Evolutionary conservation across 129 eudicot genomes (phyloP).

Genomic region (Pittosporum tobira): DNA sequence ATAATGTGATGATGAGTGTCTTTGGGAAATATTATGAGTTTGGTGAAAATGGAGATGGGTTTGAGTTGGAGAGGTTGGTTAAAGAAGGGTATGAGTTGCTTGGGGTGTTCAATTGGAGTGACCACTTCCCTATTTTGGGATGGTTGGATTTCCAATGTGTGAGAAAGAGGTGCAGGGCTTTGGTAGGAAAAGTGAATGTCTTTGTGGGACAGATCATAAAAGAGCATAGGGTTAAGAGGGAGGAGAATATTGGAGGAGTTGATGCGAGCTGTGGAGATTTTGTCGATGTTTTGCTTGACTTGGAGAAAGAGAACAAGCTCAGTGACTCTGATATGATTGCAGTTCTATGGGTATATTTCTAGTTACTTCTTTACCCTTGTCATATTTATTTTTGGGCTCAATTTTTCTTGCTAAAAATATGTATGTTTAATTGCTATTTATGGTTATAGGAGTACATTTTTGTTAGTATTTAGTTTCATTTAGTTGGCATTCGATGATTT

Average conservation of each 20-base stretch:
- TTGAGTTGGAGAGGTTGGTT: constrained; percentile 46
- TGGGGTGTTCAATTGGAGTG: constrained; percentile 78
- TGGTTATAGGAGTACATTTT: not conserved
- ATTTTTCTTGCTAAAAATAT: not conserved
- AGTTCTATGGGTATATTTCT: constrained; percentile 69
- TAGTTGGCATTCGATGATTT: not conserved
- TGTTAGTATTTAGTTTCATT: not conserved
- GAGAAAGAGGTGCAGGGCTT: constrained; percentile 44
- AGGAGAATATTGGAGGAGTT: not conserved
- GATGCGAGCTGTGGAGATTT: constrained; percentile 43
- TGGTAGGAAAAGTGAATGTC: constrained; percentile 48
- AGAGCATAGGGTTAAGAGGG: constrained; percentile 54
- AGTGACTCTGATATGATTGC: constrained; percentile 75
- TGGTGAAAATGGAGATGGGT: constrained; percentile 20
- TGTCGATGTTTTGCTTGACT: constrained; percentile 85
- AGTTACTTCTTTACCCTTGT: not conserved
- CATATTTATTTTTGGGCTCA: not conserved
- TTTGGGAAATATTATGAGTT: constrained; percentile 53
- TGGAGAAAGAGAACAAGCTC: constrained; percentile 54
- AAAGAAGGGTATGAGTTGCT: constrained; percentile 90
- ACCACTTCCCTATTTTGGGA: constrained; percentile 60
- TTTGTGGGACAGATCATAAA: constrained; percentile 55
- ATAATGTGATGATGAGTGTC: constrained; percentile 86
- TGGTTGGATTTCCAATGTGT: constrained; percentile 88
- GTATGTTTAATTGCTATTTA: too few relatives aligned